A percentile compares a stretch with the other conserved stretches of the same genome.
These are phyloP conservation scores for Populus hybrid DNA, from an alignment of 441 rosid genomes.

Conservation along the genomic window DNA sequence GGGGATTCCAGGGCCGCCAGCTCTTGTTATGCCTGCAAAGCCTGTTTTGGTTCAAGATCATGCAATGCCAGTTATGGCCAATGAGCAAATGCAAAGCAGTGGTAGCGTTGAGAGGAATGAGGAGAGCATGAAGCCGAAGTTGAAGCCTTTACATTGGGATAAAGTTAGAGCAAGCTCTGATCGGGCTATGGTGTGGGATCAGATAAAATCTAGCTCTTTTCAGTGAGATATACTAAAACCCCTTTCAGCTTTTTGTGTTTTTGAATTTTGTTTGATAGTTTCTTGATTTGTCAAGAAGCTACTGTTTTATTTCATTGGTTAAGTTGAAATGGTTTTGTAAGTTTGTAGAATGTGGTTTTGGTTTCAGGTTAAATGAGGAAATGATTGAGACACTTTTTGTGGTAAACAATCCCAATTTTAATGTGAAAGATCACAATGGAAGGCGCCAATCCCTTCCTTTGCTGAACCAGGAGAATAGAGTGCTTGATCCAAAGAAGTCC, in stretches of 20 bases:
- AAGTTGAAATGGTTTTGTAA: background rate
- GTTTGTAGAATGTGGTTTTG: constrained; percentile 14
- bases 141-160: constrained; percentile 94
- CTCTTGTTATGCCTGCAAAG: constrained; percentile 32
- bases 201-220: constrained; percentile 76
- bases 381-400: constrained; percentile 85
- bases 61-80: constrained; percentile 9
- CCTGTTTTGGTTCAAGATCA: constrained; percentile 26
- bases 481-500: constrained; percentile 82
- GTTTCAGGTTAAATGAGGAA: constrained; percentile 79
- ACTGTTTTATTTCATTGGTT: background rate
- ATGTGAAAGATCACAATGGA: constrained; percentile 32
- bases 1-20: constrained; percentile 29
- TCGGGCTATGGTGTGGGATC: constrained; percentile 93
- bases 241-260: background rate
- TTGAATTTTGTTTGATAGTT: background rate
- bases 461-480: constrained; percentile 50
- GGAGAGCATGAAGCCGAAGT: constrained; percentile 52
- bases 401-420: constrained; percentile 49
- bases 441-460: constrained; percentile 24
- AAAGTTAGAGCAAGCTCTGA: constrained; percentile 88
- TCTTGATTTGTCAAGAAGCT: background rate
- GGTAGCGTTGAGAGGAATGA: constrained; percentile 36
- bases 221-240: constrained; percentile 49
- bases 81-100: constrained; percentile 24